Percentiles rank a stretch among this genome's conserved stretches.
Evolutionary conservation across 345 rosid genomes (phyloP).

Genomic region (Nephelium lappaceum): DNA sequence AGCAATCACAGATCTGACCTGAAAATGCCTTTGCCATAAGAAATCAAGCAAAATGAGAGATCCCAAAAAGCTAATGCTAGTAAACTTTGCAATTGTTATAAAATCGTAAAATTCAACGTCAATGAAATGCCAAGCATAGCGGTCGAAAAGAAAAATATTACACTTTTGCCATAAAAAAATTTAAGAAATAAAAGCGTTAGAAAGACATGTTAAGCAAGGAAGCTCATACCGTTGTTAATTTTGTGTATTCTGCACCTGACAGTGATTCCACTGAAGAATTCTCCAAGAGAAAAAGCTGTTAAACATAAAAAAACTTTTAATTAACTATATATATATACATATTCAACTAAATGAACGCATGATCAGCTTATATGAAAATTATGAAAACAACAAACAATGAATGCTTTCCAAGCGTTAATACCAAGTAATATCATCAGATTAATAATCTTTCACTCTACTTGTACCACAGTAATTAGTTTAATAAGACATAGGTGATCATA

Average conservation of each 20-base stretch:
- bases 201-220: slow-evolving; percentile 36
- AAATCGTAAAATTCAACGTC: neutral
- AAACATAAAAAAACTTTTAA: slow-evolving; percentile 12
- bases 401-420: neutral
- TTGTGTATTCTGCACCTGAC: slow-evolving; percentile 91
- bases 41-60: slow-evolving; percentile 78
- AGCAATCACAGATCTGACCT: slow-evolving; percentile 96
- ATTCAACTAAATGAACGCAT: neutral
- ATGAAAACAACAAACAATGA: slow-evolving; percentile 7
- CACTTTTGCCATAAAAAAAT: neutral
- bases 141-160: neutral
- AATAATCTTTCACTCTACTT: neutral
- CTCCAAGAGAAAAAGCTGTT: slow-evolving; percentile 86
- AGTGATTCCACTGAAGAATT: slow-evolving; percentile 82
- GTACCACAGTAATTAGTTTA: neutral
- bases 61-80: slow-evolving; percentile 24
- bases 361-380: slow-evolving; percentile 4
- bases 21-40: slow-evolving; percentile 93
- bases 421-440: neutral
- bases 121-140: slow-evolving; percentile 13
- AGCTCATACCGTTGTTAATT: slow-evolving; percentile 86
- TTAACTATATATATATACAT: slow-evolving; percentile 2
- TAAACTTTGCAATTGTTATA: slow-evolving; percentile 6
- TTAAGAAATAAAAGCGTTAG: neutral
- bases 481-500: neutral